Base-by-base conservation (phyloP, 2,329 filamentous ascomycete genomes). In the Amylocarpus encephaloides region DNA sequence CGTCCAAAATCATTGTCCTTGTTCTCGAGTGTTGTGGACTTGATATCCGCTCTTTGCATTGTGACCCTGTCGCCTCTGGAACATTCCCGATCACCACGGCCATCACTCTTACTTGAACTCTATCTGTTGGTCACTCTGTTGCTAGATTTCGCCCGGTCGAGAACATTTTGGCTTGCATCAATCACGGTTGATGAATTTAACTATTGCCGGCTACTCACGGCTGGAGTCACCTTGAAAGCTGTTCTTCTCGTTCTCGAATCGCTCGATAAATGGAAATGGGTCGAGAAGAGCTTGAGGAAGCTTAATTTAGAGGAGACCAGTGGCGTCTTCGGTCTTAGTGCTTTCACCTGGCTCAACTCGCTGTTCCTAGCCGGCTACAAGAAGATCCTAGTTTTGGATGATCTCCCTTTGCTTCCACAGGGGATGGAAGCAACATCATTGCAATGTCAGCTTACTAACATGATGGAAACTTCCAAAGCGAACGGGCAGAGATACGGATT, bases 341-440 rank as follows among this genome's bases (percentile, higher is more conserved):
- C 65, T 16, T 66, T 65, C 49, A 61, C 52, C 46, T 70, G 67
- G 67, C 53, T 69, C 2, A 66, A 67, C 41, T 46, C 46, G 9
- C 40, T 69, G 1, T 67, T 70, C 48, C 16, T 58, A 7, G 29
- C 35, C 6, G 67, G 67, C 1, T 67, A 61, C 43, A 54, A 49
- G 7, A 62, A 57, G n/a, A 48, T 65, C 11, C 45, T 70, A 12
- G 53, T 49, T 1, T 46, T 65, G 6, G 59, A 66, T 1, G 58
- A 62, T 42, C 57, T 68, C 5, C 53, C 43, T 22, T 49, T 52
- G 7, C 49, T 59, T 18, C 55, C 58, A 49, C 43, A 52, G 30
- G 34, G 36, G 7, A 46, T 59, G 32, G 18, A 34, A 13, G 35
- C 49, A 7, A 26, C 53, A 18, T 11, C n/a, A n/a, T 41, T 58